Conservation (phyloP, 2,329 filamentous ascomycete genomes). For the Pestalotiopsis sp. region DNA sequence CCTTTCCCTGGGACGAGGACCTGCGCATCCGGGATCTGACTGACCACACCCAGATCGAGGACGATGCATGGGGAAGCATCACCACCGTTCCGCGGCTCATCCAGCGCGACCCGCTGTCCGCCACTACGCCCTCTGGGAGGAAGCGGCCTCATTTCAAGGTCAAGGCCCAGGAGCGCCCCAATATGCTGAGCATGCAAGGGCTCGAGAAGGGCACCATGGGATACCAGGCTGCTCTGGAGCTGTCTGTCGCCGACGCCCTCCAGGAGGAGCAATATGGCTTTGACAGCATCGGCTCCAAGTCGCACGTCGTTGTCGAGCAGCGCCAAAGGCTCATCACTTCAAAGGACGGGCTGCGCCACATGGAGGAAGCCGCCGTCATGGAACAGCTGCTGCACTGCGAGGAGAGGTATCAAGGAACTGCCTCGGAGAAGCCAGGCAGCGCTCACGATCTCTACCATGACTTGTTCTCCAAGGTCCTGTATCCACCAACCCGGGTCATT, state of each 20-base stretch:
- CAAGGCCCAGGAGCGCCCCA: slow-evolving; percentile 63
- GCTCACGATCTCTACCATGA: slow-evolving; percentile 63
- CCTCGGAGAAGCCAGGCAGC: slow-evolving; percentile 49
- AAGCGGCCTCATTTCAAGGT: slow-evolving; percentile 60
- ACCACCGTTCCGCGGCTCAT: slow-evolving; percentile 67
- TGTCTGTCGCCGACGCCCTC: slow-evolving; percentile 65
- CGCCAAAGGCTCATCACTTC: slow-evolving; percentile 58
- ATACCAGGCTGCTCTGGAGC: slow-evolving; percentile 67
- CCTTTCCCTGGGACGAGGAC: slow-evolving; percentile 68
- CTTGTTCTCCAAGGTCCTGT: slow-evolving; percentile 60
- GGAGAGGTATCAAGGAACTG: slow-evolving; percentile 55
- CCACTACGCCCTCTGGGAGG: slow-evolving; percentile 42
- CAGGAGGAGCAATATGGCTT: slow-evolving; percentile 65
- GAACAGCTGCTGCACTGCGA: slow-evolving; percentile 60
- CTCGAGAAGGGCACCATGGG: slow-evolving; percentile 72
- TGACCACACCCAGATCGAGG: slow-evolving; percentile 65
- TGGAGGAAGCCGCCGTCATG: slow-evolving; percentile 60
- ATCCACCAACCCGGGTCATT: slow-evolving; percentile 56
- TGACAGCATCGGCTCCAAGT: slow-evolving; percentile 55
- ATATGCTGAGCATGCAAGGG: slow-evolving; percentile 73
- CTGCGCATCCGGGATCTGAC: slow-evolving; percentile 63
- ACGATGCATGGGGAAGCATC: slow-evolving; percentile 63
- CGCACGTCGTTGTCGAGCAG: slow-evolving; percentile 56
- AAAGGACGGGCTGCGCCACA: slow-evolving; percentile 54
- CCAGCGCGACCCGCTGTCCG: slow-evolving; percentile 45